Percentiles rank a stretch among this genome's conserved stretches.
phyloP scores from a whole-genome alignment of 768 basidiomycete species.

The Lyophyllum atratum region DNA sequence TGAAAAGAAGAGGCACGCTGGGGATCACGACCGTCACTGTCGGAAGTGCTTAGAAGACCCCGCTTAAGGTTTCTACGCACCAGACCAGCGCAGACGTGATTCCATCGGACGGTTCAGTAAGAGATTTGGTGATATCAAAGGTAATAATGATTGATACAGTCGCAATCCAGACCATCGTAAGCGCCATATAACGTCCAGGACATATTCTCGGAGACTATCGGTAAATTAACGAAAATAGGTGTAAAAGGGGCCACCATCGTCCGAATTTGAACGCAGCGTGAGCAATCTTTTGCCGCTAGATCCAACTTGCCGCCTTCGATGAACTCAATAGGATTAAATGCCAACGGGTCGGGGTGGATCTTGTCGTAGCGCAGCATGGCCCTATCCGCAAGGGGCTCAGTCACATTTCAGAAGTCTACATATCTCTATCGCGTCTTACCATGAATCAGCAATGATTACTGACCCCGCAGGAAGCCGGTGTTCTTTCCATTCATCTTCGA shows the following conservation, averaged over 20 bases:
- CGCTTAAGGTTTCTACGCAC: background rate
- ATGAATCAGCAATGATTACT: constrained; percentile 29
- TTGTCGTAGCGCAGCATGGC: constrained; percentile 33
- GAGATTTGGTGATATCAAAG: constrained; percentile 26
- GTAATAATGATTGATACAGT: constrained; percentile 28
- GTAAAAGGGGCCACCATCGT: constrained; percentile 8
- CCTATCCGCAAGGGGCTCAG: constrained; percentile 22
- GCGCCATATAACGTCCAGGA: constrained; percentile 34
- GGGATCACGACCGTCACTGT: constrained; percentile 3
- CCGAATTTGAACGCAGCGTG: constrained; percentile 23
- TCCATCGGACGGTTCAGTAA: constrained; percentile 14
- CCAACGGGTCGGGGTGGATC: constrained; percentile 30
- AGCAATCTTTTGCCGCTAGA: constrained; percentile 16
- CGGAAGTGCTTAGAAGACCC: constrained; percentile 16
- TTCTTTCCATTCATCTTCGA: constrained; percentile 36
- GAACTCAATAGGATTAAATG: constrained; percentile 39
- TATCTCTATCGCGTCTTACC: constrained; percentile 17
- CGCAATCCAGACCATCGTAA: constrained; percentile 30
- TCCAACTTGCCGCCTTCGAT: constrained; percentile 25
- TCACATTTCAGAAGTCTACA: background rate
- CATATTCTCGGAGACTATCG: constrained; percentile 19
- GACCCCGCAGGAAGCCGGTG: constrained; percentile 35
- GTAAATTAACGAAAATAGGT: background rate
- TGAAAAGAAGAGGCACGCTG: constrained; percentile 12
- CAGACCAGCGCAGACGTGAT: constrained; percentile 4